Evolutionary conservation across 176 grass and related monocot species (phyloP), one percentile per base, ranked within the genome.

Genomic region (Carex parvula): DNA sequence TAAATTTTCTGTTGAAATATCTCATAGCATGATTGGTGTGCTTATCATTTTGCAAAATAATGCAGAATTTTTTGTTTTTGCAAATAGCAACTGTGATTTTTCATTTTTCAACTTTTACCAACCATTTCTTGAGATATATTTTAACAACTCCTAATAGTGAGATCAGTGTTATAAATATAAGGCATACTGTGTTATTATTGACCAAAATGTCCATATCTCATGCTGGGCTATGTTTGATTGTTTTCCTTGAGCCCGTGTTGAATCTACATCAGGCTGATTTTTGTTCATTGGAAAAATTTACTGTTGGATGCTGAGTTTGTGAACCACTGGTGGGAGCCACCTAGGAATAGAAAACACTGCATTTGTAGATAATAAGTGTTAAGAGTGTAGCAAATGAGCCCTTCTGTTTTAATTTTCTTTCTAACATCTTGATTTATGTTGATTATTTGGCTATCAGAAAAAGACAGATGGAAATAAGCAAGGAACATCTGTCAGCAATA

Each of bases 401-500:
- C 88, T 41, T 79, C 61, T 76, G 8, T 71, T 41, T 85, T 72
- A 41, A 18, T 46, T 81, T 82, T 71, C 22, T 79, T 79, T 64
- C 35, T 93, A 29, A 79, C 64, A 83, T 32, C 8, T 81, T 84
- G 58, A 54, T 70, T 82, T 87, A 83, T 87, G 13, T 60, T 70
- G 65, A 21, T 48, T 41, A 55, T 79, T 32, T 83, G 44, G 18
- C 22, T 60, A 80, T 59, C 95, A 98, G 92, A 98, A 95, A 86
- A 98, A 72, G 79, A 81, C 85, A 41, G 94, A 94, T 84, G 89
- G 92, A 89, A 92, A 89, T 88, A 97, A 97, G 78, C 92, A 93
- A 21, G 76, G 91, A 29, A 83, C 82, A 75, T 73, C 92, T 86
- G 33, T 86, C 75, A 98, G 14, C 12, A 83, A 95, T 83, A 98